phyloP scores from a whole-genome alignment of 208 protist genomes.

The Trypanosoma congolense region DNA sequence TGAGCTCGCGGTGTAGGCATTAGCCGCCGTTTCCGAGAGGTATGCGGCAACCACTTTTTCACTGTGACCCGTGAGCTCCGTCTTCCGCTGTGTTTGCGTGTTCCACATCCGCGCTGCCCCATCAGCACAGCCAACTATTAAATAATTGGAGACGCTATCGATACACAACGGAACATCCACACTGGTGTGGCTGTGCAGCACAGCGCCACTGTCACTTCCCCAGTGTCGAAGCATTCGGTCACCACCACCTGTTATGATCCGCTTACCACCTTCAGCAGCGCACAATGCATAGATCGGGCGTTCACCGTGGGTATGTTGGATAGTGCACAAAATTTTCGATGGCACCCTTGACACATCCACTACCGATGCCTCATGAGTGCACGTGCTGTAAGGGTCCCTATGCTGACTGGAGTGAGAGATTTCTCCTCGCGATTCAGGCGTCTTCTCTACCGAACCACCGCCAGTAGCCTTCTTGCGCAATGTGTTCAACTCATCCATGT shows the following conservation, averaged over 20 bases:
- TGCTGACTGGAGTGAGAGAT: not conserved
- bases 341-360: conserved; percentile 14
- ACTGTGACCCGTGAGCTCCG: conserved; percentile 61
- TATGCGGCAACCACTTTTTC: conserved; percentile 63
- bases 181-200: conserved; percentile 22
- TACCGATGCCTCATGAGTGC: not conserved
- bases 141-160: conserved; percentile 42
- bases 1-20: conserved; percentile 60
- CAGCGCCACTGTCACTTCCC: conserved; percentile 22
- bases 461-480: conserved; percentile 13
- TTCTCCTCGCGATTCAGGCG: not conserved
- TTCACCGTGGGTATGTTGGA: conserved; percentile 36
- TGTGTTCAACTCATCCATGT: conserved; percentile 31
- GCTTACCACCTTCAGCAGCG: conserved; percentile 25
- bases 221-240: conserved; percentile 59
- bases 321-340: conserved; percentile 19
- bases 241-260: conserved; percentile 39
- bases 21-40: conserved; percentile 45
- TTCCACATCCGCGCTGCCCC: conserved; percentile 67
- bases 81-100: conserved; percentile 35
- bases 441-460: not conserved
- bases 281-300: conserved; percentile 37
- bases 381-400: not conserved
- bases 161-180: conserved; percentile 42
- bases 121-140: conserved; percentile 63